phyloP scores from a whole-genome alignment of 1,284 basidiomycete genomes.

The Boletus austroedulis region DNA sequence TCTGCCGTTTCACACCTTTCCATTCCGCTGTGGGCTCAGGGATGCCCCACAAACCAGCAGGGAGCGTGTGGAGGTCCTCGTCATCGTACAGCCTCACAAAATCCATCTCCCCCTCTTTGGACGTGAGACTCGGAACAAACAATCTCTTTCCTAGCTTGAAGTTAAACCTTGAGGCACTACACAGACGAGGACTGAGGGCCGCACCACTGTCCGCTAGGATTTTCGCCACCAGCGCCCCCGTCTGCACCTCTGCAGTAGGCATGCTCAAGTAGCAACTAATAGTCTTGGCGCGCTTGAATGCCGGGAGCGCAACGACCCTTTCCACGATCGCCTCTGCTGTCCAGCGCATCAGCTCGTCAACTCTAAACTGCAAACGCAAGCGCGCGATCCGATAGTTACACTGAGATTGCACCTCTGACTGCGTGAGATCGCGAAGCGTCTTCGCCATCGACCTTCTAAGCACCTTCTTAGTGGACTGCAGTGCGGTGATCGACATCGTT shows the following conservation, averaged over 20 bases:
- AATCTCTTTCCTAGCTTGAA: conserved; percentile 54
- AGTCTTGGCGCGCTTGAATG: conserved; percentile 48
- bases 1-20: conserved; percentile 44
- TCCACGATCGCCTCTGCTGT: conserved; percentile 54
- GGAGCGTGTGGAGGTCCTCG: conserved; percentile 56
- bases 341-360: neutral
- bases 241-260: conserved; percentile 68
- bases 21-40: conserved; percentile 57
- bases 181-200: conserved; percentile 2
- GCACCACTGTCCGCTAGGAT: conserved; percentile 30
- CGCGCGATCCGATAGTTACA: conserved; percentile 40
- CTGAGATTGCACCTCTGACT: conserved; percentile 53
- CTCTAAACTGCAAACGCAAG: neutral
- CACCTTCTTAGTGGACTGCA: conserved; percentile 46
- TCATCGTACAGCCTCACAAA: conserved; percentile 58
- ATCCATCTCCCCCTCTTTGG: conserved; percentile 55
- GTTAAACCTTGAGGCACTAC: neutral
- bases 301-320: conserved; percentile 47
- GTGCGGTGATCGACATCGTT: conserved; percentile 33
- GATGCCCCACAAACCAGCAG: conserved; percentile 68
- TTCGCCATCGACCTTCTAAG: conserved; percentile 50
- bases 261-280: conserved; percentile 78
- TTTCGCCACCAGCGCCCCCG: conserved; percentile 40
- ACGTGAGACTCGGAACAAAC: conserved; percentile 65
- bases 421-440: conserved; percentile 44